Conservation (phyloP, 2,329 filamentous ascomycete species). For the Berkeleyomyces basicola region DNA sequence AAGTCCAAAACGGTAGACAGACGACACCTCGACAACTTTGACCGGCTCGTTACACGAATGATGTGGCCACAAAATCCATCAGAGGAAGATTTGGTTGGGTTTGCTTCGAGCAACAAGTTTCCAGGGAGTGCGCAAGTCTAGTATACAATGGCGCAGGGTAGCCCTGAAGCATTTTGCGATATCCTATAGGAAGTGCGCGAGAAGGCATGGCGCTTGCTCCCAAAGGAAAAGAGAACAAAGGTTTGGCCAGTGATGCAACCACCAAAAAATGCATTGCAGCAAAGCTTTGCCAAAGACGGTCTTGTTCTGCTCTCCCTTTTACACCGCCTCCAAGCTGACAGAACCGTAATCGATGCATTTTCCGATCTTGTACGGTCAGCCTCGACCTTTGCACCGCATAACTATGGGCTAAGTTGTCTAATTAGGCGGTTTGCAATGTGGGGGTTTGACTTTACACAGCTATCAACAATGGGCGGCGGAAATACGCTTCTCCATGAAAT, state of each 20-base stretch:
- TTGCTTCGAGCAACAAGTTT: constrained; percentile 5
- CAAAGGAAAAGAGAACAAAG: neutral
- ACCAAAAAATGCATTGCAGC: constrained; percentile 5
- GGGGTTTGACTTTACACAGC: constrained; percentile 6
- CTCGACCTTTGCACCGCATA: constrained; percentile 3
- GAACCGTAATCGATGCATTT: constrained; percentile 1
- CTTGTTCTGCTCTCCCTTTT: constrained; percentile 4
- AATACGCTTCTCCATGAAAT: constrained; percentile 11
- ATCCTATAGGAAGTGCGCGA: constrained; percentile 12
- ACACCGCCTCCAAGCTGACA: neutral
- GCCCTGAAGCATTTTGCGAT: constrained; percentile 2
- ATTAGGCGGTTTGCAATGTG: constrained; percentile 3
- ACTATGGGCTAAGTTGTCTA: constrained; percentile 5
- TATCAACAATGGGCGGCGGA: neutral
- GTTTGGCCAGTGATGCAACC: constrained; percentile 12
- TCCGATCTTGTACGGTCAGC: neutral
- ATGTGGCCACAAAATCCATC: constrained; percentile 1
- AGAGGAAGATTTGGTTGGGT: constrained; percentile 3
- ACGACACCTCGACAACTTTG: constrained; percentile 3
- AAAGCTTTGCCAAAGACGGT: neutral
- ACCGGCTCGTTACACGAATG: constrained; percentile 2
- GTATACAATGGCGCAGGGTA: constrained; percentile 3
- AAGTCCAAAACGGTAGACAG: neutral
- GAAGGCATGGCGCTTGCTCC: constrained; percentile 6
- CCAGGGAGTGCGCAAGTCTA: constrained; percentile 6